Conservation (phyloP, 768 basidiomycete genomes). For the Psilocybe cubensis region DNA sequence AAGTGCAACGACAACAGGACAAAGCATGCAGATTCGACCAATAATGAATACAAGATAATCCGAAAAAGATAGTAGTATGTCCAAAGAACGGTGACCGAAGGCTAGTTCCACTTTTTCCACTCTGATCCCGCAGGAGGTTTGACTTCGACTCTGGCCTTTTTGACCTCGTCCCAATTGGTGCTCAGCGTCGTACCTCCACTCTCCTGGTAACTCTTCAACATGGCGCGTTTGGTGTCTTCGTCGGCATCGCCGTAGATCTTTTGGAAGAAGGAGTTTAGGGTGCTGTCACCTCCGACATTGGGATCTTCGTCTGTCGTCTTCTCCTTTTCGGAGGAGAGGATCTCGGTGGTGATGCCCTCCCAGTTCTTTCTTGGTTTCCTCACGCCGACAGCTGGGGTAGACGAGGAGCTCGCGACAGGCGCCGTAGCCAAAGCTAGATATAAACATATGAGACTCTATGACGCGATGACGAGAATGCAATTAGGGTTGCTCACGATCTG, state of each 20-base stretch:
- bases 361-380: constrained; percentile 85
- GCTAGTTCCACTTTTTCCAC: constrained; percentile 76
- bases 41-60: background rate
- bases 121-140: constrained; percentile 86
- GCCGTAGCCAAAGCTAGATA: constrained; percentile 29
- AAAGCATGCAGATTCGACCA: constrained; percentile 13
- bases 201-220: constrained; percentile 98
- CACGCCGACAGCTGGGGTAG: constrained; percentile 34
- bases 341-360: constrained; percentile 78
- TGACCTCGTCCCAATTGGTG: constrained; percentile 94
- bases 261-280: constrained; percentile 89
- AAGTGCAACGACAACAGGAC: constrained; percentile 10
- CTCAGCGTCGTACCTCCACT: constrained; percentile 94
- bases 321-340: constrained; percentile 71
- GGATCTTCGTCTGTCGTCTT: constrained; percentile 76
- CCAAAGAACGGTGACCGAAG: no score
- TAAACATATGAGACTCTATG: constrained; percentile 4
- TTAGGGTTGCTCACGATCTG: constrained; percentile 61
- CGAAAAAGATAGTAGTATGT: no score
- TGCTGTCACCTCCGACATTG: constrained; percentile 86
- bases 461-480: background rate
- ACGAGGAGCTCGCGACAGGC: constrained; percentile 28
- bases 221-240: constrained; percentile 89
- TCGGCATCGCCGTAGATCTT: constrained; percentile 91
- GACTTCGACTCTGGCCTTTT: constrained; percentile 68